Evolutionary conservation across 176 grass and related monocot genomes (phyloP).

Genomic region (Carex scoparia): DNA sequence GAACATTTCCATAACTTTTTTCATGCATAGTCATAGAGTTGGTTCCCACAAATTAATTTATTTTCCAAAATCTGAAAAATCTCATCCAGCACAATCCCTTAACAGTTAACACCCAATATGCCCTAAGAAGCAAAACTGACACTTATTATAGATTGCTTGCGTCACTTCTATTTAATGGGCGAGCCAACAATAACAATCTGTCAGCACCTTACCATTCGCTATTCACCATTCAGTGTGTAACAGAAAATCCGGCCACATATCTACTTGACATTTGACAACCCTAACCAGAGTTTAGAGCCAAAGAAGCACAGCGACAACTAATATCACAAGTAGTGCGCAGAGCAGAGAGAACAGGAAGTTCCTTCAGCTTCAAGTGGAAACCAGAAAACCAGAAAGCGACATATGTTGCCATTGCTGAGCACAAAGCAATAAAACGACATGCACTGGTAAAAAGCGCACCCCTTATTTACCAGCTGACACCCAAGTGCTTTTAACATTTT

Average conservation of each 20-base stretch:
- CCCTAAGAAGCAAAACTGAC: no score
- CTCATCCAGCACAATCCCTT: no score
- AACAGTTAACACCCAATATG: no score
- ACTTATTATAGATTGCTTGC: no score
- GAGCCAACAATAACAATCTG: no score
- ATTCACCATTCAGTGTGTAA: neutral
- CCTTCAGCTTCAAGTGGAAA: neutral
- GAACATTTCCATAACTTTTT: no score
- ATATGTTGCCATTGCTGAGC: neutral
- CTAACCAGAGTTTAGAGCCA: neutral
- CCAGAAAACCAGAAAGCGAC: slow-evolving; percentile 9
- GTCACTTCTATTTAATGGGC: no score
- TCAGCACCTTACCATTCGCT: neutral
- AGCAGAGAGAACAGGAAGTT: neutral
- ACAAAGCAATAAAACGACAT: slow-evolving; percentile 5
- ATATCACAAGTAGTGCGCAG: neutral
- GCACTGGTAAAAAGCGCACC: neutral
- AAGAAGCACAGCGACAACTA: neutral
- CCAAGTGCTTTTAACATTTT: neutral
- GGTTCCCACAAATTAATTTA: no score
- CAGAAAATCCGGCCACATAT: neutral
- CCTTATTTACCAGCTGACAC: neutral
- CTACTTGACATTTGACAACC: neutral
- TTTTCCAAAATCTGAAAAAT: no score
- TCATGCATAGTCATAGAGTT: no score